Conservation (phyloP, 768 basidiomycete species). For the Rhizopogon salebrosus region DNA sequence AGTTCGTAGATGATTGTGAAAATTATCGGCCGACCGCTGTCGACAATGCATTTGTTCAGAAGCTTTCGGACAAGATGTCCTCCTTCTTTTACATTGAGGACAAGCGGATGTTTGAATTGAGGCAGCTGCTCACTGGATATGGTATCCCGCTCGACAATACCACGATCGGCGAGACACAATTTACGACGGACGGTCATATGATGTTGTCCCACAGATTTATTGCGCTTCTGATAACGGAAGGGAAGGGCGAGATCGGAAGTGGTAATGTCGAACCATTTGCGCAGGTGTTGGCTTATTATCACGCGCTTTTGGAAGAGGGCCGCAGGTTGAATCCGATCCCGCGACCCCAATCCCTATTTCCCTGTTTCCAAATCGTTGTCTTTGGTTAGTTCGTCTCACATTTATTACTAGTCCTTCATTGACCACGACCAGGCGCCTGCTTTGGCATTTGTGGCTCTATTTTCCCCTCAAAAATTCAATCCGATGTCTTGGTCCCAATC, state of each 20-base stretch:
- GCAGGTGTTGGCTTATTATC: conserved; percentile 15
- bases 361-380: neutral
- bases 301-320: conserved; percentile 2
- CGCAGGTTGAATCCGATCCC: too few species aligned
- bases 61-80: conserved; percentile 15
- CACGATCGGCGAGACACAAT: neutral
- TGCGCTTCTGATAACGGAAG: conserved; percentile 11
- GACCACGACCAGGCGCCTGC: neutral
- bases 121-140: conserved; percentile 4
- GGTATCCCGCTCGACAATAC: neutral
- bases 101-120: neutral
- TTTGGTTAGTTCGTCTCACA: neutral
- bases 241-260: conserved; percentile 16
- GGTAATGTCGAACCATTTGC: conserved; percentile 18
- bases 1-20: conserved; percentile 6
- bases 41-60: conserved; percentile 7
- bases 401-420: neutral
- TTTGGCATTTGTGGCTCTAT: neutral
- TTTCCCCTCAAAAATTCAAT: neutral
- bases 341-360: neutral
- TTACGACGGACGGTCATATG: conserved; percentile 6
- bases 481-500: neutral
- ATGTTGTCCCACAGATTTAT: conserved; percentile 6
- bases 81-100: conserved; percentile 11
- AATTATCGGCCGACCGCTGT: neutral